Evolutionary conservation across 306 rosid species (phyloP).

Genomic region (Clitoria ternatea): DNA sequence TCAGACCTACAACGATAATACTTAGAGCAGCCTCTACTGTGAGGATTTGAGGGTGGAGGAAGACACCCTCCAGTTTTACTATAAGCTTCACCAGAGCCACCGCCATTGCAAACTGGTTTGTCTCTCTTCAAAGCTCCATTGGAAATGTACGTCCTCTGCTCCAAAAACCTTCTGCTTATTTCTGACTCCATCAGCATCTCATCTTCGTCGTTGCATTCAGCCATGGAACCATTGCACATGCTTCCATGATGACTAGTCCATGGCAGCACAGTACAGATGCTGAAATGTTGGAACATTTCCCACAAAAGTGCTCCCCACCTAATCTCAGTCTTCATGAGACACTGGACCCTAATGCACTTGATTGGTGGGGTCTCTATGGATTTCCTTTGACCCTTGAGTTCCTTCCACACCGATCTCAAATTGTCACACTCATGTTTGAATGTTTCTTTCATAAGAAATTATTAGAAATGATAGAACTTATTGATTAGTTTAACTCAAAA

Average conservation of each 20-base stretch:
- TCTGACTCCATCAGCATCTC: conserved; percentile 80
- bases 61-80: conserved; percentile 55
- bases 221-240: conserved; percentile 72
- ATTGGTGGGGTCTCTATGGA: not conserved
- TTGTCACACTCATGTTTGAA: not conserved
- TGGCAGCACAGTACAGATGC: conserved; percentile 22
- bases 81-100: conserved; percentile 59
- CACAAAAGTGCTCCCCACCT: conserved; percentile 8
- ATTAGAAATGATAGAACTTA: no score
- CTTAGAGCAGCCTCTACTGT: conserved; percentile 57
- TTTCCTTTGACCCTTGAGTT: conserved; percentile 9
- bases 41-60: conserved; percentile 62
- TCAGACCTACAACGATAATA: conserved; percentile 65
- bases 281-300: conserved; percentile 9
- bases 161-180: conserved; percentile 59
- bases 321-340: not conserved
- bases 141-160: conserved; percentile 48
- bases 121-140: conserved; percentile 56
- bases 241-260: not conserved
- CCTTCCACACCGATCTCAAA: not conserved
- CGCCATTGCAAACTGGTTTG: conserved; percentile 58
- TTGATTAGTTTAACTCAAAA: no score
- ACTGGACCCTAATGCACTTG: conserved; percentile 4
- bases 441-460: no score
- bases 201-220: conserved; percentile 51